These are phyloP conservation scores for Fusarium gaditjirri DNA, from an alignment of 2,329 filamentous ascomycete species.

Conservation along the genomic window DNA sequence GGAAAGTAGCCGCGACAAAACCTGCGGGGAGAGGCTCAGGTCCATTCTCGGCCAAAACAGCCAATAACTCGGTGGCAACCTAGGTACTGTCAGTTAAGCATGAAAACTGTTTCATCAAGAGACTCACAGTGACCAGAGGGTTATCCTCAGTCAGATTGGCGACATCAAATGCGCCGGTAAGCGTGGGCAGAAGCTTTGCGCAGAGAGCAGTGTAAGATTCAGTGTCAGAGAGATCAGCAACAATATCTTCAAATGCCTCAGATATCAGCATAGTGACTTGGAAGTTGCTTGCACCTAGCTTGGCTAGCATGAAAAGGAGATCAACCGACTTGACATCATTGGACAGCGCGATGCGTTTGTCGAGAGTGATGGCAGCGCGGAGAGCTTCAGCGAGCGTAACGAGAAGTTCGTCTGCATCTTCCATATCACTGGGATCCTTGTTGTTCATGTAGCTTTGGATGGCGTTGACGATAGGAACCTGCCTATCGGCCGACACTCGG, in stretches of 20 bases:
- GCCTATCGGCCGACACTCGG: slow-evolving; percentile 63
- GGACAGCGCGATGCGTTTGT: slow-evolving; percentile 78
- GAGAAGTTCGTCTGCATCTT: slow-evolving; percentile 90
- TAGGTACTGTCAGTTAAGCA: slow-evolving; percentile 45
- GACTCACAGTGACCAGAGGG: slow-evolving; percentile 77
- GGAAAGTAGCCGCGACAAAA: slow-evolving; percentile 86
- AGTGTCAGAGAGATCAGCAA: slow-evolving; percentile 72
- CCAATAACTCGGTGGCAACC: slow-evolving; percentile 86
- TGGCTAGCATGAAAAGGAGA: slow-evolving; percentile 87
- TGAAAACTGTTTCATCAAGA: no score
- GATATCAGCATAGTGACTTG: slow-evolving; percentile 88
- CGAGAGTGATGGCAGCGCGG: slow-evolving; percentile 82
- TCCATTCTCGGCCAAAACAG: slow-evolving; percentile 83
- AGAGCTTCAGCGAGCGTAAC: slow-evolving; percentile 90
- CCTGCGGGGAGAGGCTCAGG: slow-evolving; percentile 86
- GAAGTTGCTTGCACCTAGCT: slow-evolving; percentile 88
- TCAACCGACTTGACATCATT: slow-evolving; percentile 80
- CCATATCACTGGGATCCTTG: slow-evolving; percentile 84
- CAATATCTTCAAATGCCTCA: slow-evolving; percentile 92
- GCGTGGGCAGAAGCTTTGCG: slow-evolving; percentile 84
- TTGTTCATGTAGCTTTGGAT: slow-evolving; percentile 79
- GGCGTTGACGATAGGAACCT: slow-evolving; percentile 69
- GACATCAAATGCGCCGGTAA: slow-evolving; percentile 90
- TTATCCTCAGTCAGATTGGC: slow-evolving; percentile 87
- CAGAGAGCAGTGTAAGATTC: slow-evolving; percentile 83